Percentiles rank a stretch among this genome's conserved stretches.
Evolutionary conservation across 139 green algal genomes (phyloP).

Genomic region (Diplosphaera chodatii): DNA sequence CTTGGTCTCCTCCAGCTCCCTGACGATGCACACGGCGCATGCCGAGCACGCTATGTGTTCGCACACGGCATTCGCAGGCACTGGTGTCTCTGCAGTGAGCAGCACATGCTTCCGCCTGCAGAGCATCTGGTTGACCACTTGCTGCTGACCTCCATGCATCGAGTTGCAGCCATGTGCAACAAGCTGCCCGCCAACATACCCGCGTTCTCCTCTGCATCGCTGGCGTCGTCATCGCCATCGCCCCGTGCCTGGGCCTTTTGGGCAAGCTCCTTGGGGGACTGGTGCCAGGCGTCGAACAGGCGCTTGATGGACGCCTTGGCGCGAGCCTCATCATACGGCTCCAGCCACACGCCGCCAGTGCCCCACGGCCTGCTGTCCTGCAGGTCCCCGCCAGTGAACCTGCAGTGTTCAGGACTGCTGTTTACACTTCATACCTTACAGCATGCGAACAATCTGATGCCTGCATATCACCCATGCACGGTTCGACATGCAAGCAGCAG

Average conservation of each 20-base stretch:
- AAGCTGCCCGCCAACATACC: too few species aligned
- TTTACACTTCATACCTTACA: too few species aligned
- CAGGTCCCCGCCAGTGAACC: not conserved
- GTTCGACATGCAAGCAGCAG: too few species aligned
- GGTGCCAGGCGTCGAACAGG: not conserved
- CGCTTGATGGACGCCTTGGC: not conserved
- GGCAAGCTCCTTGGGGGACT: not conserved
- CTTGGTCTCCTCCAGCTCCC: not conserved
- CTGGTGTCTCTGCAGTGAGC: too few species aligned
- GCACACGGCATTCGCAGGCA: not conserved
- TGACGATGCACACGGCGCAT: not conserved
- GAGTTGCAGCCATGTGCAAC: too few species aligned
- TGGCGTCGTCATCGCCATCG: not conserved
- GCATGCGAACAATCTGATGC: too few species aligned
- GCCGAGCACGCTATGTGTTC: not conserved
- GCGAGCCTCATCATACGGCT: not conserved
- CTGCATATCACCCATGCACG: too few species aligned
- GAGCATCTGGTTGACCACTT: too few species aligned
- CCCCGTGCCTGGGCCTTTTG: not conserved
- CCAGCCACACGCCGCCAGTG: not conserved
- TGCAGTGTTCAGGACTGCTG: too few species aligned
- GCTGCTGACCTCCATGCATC: too few species aligned
- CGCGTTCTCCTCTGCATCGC: not conserved
- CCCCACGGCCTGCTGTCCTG: not conserved
- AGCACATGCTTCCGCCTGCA: too few species aligned